These are phyloP conservation scores for Apophysomyces trapeziformis DNA, from an alignment of 371 early-diverging fungal species.

Conservation along the genomic window DNA sequence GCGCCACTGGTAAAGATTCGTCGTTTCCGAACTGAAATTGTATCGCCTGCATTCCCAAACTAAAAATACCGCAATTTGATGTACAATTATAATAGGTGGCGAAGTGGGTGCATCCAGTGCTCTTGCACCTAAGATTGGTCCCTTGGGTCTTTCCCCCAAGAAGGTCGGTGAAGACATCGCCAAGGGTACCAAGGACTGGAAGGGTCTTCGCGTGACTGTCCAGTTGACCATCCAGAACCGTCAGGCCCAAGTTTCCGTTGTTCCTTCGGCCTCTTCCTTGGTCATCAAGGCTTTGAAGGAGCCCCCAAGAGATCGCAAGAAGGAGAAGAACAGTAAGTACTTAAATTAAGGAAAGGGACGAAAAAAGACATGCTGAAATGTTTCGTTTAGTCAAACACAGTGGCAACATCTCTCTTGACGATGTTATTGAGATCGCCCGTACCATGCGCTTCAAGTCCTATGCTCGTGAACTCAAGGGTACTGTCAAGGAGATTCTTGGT, in stretches of 20 bases:
- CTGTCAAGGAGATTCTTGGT: slow-evolving; percentile 99
- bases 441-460: slow-evolving; percentile 94
- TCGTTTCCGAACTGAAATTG: too few species aligned
- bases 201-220: slow-evolving; percentile 98
- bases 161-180: slow-evolving; percentile 99
- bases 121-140: slow-evolving; percentile 98
- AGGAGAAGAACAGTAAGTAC: slow-evolving; percentile 95
- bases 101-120: slow-evolving; percentile 95
- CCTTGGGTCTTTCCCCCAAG: slow-evolving; percentile 99
- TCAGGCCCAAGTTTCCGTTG: slow-evolving; percentile 98
- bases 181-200: slow-evolving; percentile 99
- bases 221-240: slow-evolving; percentile 99
- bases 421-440: slow-evolving; percentile 97
- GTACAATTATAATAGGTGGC: slow-evolving; percentile 33
- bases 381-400: slow-evolving; percentile 75
- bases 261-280: slow-evolving; percentile 97
- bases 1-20: slow-evolving; percentile 85
- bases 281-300: slow-evolving; percentile 99
- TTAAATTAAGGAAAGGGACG: not conserved
- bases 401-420: slow-evolving; percentile 91
- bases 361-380: not conserved
- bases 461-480: slow-evolving; percentile 87
- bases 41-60: too few species aligned
- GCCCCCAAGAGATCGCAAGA: slow-evolving; percentile 99
- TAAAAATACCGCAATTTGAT: not conserved